Base-by-base conservation (phyloP, 225 moss, liverwort and hornwort species). In the Pseudisothecium myosuroides region DNA sequence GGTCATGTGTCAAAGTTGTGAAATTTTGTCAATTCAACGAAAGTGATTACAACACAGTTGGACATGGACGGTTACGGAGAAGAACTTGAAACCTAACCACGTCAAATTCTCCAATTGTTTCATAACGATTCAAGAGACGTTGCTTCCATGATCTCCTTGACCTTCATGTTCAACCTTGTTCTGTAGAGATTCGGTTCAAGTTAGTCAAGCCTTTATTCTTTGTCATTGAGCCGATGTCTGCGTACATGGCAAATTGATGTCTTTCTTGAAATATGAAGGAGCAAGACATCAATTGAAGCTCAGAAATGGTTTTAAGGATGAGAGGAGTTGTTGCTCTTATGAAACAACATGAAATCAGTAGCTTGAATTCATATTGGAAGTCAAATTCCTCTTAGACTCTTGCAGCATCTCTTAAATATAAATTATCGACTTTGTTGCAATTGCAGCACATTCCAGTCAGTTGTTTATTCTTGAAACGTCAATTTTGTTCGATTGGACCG, bases 1-100 rank as follows among this genome's bases (percentile, higher is more conserved):
- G 2, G 2, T 1, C 10, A 54, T 32, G 20, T 76, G 9, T 9
- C 16, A 0, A n/a, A n/a, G n/a, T n/a, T n/a, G n/a, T n/a, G n/a
- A n/a, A n/a, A n/a, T n/a, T n/a, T n/a, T n/a, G n/a, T n/a, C n/a
- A n/a, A n/a, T n/a, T n/a, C n/a, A n/a, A n/a, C 27, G 0, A 39
- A 18, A 58, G 7, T 17, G 1, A 17, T 7, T 39, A 27, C 8
- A 78, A 24, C 16, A n/a, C 9, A 21, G 14, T 52, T 36, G 14
- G 31, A 49, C 61, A 39, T 65, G 78, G 43, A 88, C 24, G 10
- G 64, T 88, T 88, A 31, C 45, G 8, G 8, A 45, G 7, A 37
- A 55, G 34, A 78, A 27, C 17, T 32, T 34, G 45, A 74, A 64
- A 73, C 56, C 34, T 86, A 89, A 89, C 23, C 10, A 17, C 56